phyloP scores from a whole-genome alignment of 306 rosid species.

The Oxytropis ochrocephala region DNA sequence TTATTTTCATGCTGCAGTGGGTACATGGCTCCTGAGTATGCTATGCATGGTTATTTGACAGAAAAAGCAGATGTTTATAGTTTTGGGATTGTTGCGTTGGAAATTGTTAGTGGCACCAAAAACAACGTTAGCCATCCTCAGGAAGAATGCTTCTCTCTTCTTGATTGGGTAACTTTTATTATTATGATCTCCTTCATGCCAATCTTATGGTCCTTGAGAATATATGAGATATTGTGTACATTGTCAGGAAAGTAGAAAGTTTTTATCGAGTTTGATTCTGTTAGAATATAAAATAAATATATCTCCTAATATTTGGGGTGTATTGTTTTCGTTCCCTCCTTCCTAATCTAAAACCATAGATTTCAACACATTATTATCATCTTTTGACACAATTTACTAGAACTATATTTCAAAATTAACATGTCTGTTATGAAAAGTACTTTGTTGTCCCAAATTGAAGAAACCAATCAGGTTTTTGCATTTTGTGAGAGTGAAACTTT shows the following conservation, averaged over 20 bases:
- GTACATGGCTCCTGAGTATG: slow-evolving; percentile 55
- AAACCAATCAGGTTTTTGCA: not conserved
- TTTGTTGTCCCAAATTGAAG: slow-evolving; percentile 2
- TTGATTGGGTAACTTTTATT: slow-evolving; percentile 42
- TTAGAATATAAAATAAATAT: not conserved
- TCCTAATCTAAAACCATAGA: not conserved
- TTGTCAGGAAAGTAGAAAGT: not conserved
- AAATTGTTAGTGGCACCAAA: slow-evolving; percentile 19
- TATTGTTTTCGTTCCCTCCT: not conserved
- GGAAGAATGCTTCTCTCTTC: slow-evolving; percentile 34
- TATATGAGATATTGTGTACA: not conserved
- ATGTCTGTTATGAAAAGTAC: not conserved
- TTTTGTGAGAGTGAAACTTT: not conserved
- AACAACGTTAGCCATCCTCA: slow-evolving; percentile 22
- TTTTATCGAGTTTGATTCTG: not conserved
- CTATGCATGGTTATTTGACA: slow-evolving; percentile 60
- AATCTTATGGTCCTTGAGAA: not conserved
- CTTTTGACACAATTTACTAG: not conserved
- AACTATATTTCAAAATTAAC: not conserved
- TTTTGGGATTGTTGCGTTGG: slow-evolving; percentile 46
- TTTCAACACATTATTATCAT: not conserved
- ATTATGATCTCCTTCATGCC: not conserved
- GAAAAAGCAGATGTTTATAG: slow-evolving; percentile 75
- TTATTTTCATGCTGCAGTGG: slow-evolving; percentile 28
- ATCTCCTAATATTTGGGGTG: not conserved